Evolutionary conservation across 495 filamentous ascomycete genomes (phyloP).

Genomic region (Friedmanniomyces simplex): DNA sequence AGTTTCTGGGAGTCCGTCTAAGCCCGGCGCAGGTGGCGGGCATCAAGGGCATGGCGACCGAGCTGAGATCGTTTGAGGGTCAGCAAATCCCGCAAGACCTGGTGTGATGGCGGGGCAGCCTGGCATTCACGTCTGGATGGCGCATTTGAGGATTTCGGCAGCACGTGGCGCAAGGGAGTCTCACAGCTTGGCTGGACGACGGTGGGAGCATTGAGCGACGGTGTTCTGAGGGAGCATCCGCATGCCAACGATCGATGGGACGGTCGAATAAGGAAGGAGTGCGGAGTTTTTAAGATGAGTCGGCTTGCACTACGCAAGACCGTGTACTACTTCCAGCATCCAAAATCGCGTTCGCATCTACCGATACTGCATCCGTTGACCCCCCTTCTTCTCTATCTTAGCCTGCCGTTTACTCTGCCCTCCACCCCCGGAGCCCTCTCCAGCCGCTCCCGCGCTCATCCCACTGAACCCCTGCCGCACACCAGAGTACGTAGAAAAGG

Average conservation of each 20-base stretch:
- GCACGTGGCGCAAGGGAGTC: too few species aligned
- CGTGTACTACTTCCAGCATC: too few species aligned
- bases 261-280: too few species aligned
- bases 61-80: constrained; percentile 6
- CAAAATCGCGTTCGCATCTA: too few species aligned
- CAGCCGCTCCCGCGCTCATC: constrained; percentile 19
- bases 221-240: too few species aligned
- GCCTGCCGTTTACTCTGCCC: constrained; percentile 29
- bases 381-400: constrained; percentile 35
- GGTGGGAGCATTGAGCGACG: too few species aligned
- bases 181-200: too few species aligned
- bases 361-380: constrained; percentile 31
- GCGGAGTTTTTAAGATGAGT: too few species aligned
- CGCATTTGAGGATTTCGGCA: too few species aligned
- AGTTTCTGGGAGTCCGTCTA: constrained; percentile 23
- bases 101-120: neutral
- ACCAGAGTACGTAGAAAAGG: constrained; percentile 28
- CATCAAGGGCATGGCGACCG: constrained; percentile 23
- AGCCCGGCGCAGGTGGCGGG: constrained; percentile 20
- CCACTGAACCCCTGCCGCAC: constrained; percentile 24
- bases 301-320: too few species aligned
- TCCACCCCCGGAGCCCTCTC: constrained; percentile 13
- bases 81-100: neutral
- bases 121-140: neutral
- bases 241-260: too few species aligned